Conservation (phyloP, 1,139 yeast genomes). For the Blastobotrys capitulatus region DNA sequence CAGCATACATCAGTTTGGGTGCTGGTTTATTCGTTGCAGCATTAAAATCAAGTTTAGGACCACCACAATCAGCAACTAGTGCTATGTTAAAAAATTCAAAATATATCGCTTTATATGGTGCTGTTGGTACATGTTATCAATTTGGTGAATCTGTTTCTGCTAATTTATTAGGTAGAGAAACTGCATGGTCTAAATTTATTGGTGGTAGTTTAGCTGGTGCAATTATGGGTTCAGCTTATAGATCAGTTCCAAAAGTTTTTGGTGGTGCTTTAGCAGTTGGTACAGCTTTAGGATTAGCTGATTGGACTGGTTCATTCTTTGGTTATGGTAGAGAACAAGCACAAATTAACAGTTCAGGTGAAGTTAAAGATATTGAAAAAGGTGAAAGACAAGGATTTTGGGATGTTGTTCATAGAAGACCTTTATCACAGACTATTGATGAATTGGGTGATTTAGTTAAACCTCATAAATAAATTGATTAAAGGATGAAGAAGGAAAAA, state of each 20-base stretch:
- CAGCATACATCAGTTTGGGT: constrained; percentile 38
- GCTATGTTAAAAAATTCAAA: constrained; percentile 11
- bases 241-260: constrained; percentile 39
- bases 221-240: constrained; percentile 37
- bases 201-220: constrained; percentile 51
- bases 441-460: constrained; percentile 50
- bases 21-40: constrained; percentile 40
- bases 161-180: constrained; percentile 41
- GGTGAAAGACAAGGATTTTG: constrained; percentile 65
- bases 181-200: constrained; percentile 42
- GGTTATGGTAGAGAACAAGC: constrained; percentile 36
- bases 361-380: constrained; percentile 31
- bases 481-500: too few species aligned
- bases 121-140: constrained; percentile 38
- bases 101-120: constrained; percentile 13
- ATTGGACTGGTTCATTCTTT: constrained; percentile 43
- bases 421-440: constrained; percentile 72
- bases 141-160: constrained; percentile 38
- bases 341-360: constrained; percentile 26
- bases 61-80: constrained; percentile 25
- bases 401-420: constrained; percentile 80
- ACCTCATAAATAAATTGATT: constrained; percentile 18
- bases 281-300: constrained; percentile 34
- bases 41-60: constrained; percentile 36
- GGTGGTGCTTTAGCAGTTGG: constrained; percentile 42